Conservation (phyloP, 73 alveolate genomes). For the Effrenium voratum region DNA sequence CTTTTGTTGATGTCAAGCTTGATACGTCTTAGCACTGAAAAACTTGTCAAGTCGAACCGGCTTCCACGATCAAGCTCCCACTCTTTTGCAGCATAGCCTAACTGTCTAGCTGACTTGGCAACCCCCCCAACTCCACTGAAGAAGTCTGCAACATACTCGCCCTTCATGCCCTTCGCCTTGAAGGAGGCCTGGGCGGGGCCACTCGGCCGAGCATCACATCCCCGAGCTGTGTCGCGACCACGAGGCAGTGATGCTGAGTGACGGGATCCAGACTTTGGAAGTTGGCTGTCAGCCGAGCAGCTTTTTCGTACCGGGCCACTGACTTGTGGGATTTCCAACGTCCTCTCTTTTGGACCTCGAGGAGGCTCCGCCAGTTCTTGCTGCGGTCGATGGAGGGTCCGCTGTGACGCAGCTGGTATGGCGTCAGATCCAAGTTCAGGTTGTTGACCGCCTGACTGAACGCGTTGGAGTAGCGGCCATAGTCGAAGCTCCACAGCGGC, state of each 20-base stretch:
- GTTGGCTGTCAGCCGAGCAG: conserved; percentile 6
- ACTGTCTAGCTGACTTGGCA: not conserved
- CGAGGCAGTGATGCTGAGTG: conserved; percentile 38
- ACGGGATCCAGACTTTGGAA: not conserved
- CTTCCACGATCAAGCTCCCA: not conserved
- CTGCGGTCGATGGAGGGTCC: conserved; percentile 30
- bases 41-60: not conserved
- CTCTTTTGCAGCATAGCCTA: not conserved
- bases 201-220: conserved; percentile 52
- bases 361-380: not conserved
- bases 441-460: not conserved
- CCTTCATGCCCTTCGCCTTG: not conserved
- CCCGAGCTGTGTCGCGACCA: conserved; percentile 23
- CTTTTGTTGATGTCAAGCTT: not conserved
- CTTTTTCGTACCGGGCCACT: conserved; percentile 37
- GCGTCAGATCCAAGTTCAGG: not conserved
- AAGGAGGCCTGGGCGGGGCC: not conserved
- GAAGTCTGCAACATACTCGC: conserved; percentile 11
- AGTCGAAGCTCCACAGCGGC: conserved; percentile 60
- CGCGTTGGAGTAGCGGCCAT: not conserved
- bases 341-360: conserved; percentile 62
- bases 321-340: conserved; percentile 35
- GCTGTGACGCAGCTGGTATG: conserved; percentile 41
- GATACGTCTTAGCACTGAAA: not conserved
- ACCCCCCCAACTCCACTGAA: conserved; percentile 37